Evolutionary conservation across 108 stramenopile genomes (phyloP).

Genomic region (Nitzschia palea): DNA sequence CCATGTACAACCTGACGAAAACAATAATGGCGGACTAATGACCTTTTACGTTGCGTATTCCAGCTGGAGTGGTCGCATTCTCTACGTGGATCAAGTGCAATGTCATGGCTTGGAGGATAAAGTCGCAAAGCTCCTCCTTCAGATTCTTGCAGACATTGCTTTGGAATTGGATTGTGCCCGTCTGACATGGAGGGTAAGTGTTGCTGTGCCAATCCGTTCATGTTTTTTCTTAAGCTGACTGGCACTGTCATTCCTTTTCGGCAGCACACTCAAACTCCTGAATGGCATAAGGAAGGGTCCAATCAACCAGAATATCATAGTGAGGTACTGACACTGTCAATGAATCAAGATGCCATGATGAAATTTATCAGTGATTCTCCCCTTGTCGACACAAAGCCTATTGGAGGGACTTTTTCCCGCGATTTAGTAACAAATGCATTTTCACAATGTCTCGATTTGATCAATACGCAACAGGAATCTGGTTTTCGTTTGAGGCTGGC

Average conservation of each 20-base stretch:
- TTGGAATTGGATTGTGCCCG: slow-evolving; percentile 20
- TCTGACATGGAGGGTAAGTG: slow-evolving; percentile 23
- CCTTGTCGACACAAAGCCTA: not conserved
- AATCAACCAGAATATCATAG: not conserved
- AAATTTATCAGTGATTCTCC: not conserved
- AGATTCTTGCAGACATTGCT: slow-evolving; percentile 13
- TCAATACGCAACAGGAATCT: not conserved
- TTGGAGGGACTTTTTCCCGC: not conserved
- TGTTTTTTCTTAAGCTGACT: not conserved
- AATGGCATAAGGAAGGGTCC: slow-evolving; percentile 3
- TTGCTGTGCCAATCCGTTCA: not conserved
- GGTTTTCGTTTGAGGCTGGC: slow-evolving; percentile 13
- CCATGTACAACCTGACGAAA: not conserved
- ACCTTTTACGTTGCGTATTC: slow-evolving; percentile 43
- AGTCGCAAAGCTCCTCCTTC: not conserved
- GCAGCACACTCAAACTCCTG: slow-evolving; percentile 14
- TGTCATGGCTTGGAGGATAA: not conserved
- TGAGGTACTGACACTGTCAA: slow-evolving; percentile 16
- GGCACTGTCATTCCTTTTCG: not conserved
- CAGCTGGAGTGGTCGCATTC: slow-evolving; percentile 39
- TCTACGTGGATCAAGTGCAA: slow-evolving; percentile 29
- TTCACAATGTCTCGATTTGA: not conserved
- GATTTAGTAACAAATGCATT: slow-evolving; percentile 2
- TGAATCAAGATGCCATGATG: slow-evolving; percentile 19
- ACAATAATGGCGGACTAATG: not conserved